Evolutionary conservation across 805 yeast genomes (phyloP), one percentile per base, ranked within the genome.

Genomic region (Schwanniomyces occidentalis): DNA sequence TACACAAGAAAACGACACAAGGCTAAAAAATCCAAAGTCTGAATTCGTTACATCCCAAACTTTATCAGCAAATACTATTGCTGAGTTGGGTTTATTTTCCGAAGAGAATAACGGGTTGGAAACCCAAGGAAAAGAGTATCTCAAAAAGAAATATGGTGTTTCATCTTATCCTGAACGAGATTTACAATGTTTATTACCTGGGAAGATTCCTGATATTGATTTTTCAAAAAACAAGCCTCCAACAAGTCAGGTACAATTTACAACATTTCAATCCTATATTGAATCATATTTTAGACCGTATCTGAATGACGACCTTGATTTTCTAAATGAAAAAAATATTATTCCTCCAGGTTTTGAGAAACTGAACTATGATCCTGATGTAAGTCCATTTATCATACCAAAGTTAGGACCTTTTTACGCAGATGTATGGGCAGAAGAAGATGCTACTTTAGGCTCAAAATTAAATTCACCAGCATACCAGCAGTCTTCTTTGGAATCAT

Each of bases 371-470:
- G 87, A 84, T 52, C 85, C 87, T 2, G 73, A 73, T 31, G 65
- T 78, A 4, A 77, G 63, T 33, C 95, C 97, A 2, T 88, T 75
- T 49, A 60, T 82, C 10, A 83, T 89, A 8, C 98, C 99, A 2
- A 85, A 84, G 27, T 57, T 93, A 26, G 98, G 99, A 0, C 85
- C 83, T 4, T 65, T 78, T 16, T 93, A 91, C 52, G 78, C 83
- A 1, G 89, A 87, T 27, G 72, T 78, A 4, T 93, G 99, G 98
- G 76, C 82, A 9, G 85, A 83, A 32, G 95, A 89, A 52, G 96
- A 87, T 56, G 58, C 65, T 51, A 69, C 51, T 14, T 51, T 67
- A 26, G 67, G 71, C 3, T 37, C 69, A 43, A 52, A 76, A 54
- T 44, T 69, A 34, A 67, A 73, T 38, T 63, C 80, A 7, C 73